Conservation (phyloP, 1,139 yeast genomes). For the Geotrichum reessii region DNA sequence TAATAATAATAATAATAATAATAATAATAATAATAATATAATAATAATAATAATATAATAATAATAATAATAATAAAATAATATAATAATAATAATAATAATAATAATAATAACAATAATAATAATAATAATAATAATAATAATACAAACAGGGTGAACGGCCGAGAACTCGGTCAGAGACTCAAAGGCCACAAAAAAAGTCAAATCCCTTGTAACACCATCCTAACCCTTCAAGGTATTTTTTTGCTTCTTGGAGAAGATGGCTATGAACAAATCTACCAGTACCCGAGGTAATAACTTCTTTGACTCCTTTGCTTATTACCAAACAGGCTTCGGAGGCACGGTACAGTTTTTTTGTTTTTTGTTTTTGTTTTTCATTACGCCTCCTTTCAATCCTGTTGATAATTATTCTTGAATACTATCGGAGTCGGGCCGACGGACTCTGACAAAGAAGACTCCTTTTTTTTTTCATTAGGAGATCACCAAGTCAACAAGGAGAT, state of each 20-base stretch:
- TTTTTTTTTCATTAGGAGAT: no score
- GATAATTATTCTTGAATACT: background rate
- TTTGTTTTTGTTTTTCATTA: background rate
- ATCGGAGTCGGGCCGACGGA: background rate
- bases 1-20: no score
- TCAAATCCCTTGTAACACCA: constrained; percentile 14
- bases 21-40: no score
- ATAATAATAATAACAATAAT: no score
- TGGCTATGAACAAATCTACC: background rate
- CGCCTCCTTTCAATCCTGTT: background rate
- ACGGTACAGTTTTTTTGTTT: background rate
- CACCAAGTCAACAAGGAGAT: background rate
- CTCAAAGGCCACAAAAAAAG: background rate
- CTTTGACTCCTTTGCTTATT: background rate
- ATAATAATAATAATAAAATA: no score
- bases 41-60: no score
- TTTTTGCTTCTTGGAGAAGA: background rate
- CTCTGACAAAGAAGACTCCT: background rate
- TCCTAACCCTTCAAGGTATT: background rate
- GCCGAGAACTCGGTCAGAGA: background rate
- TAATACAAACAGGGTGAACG: background rate
- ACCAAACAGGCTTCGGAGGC: background rate
- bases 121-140: background rate
- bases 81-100: no score
- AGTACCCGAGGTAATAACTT: background rate